Conservation (phyloP, 2,329 filamentous ascomycete species). For the Colletotrichum higginsianum region DNA sequence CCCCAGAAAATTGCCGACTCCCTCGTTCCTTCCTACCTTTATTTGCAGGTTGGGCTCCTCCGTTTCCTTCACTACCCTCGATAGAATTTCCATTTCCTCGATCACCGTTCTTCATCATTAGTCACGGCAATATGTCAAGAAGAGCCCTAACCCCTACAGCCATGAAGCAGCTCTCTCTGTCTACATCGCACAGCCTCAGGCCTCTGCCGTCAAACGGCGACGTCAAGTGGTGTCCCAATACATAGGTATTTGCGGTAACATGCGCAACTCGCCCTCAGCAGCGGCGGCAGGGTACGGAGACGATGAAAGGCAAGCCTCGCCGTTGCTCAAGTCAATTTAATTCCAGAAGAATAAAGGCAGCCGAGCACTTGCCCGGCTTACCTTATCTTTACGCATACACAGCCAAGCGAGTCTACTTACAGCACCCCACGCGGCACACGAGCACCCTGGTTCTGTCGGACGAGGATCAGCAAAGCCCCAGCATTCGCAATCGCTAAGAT, state of each 20-base stretch:
- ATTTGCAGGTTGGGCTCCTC: conserved; percentile 10
- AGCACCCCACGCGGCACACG: conserved; percentile 2
- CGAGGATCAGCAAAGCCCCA: background rate
- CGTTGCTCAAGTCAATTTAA: background rate
- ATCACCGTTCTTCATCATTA: background rate
- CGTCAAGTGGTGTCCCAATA: background rate
- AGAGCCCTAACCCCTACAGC: background rate
- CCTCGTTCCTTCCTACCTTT: background rate
- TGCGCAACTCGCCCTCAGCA: no score
- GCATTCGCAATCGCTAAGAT: background rate
- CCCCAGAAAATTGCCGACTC: background rate
- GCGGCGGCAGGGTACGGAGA: conserved; percentile 10
- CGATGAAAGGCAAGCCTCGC: conserved; percentile 18
- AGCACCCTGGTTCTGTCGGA: background rate
- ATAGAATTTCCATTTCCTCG: background rate
- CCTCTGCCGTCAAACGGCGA: background rate
- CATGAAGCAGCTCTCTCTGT: background rate
- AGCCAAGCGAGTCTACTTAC: conserved; percentile 4
- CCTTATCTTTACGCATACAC: background rate
- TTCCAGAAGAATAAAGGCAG: background rate
- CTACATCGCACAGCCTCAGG: background rate
- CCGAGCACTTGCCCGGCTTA: conserved; percentile 7
- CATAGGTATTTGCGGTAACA: no score
- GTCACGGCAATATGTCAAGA: background rate
- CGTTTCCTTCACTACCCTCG: conserved; percentile 12